Evolutionary conservation across 257 asterid genomes (phyloP), one percentile per base, ranked within the genome.

Genomic region (Asclepias syriaca): DNA sequence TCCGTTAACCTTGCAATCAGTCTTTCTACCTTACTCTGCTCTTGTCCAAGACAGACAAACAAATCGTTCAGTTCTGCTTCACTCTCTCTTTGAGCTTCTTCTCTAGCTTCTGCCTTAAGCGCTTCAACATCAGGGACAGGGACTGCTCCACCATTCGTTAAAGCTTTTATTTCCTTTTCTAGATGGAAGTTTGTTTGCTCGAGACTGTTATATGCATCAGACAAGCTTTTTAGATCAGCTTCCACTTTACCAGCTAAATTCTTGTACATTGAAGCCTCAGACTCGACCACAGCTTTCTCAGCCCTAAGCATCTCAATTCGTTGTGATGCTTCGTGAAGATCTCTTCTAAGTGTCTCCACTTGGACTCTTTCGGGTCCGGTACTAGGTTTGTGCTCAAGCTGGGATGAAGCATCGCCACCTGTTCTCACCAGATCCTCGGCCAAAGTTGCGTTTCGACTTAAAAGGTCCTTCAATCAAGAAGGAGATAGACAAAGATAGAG

Each of bases 31-130:
- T 87, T 94, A 81, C 93, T 94, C 82, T 94, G 99, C 68, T 94
- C 99, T 81, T 94, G 99, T 72, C 99, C 99, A 3, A 94, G 96
- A 68, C 99, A 94, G 55, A 94, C 99, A 0, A 94, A 84, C 87
- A 94, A 84, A 78, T 94, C 98, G 7, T 77, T 86, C 75, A 91
- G 74, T 66, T 94, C 99, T 45, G 84, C 91, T 82, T 94, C 99
- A 53, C 98, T 91, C 81, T 91, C 96, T 84, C 80, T 88, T 55
- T 77, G 86, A 64, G 97, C 99, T 84, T 89, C 96, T 79, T 89
- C 96, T 72, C 91, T 80, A 8, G 98, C 97, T 58, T 87, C 93
- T 46, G 90, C 95, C 76, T 82, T 81, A 65, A 94, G 84, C 14
- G 88, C 85, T 71, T 94, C 96, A 0, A 94, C 71, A 71, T 82